phyloP scores from a whole-genome alignment of 768 basidiomycete genomes.

The Boletus coccyginus region DNA sequence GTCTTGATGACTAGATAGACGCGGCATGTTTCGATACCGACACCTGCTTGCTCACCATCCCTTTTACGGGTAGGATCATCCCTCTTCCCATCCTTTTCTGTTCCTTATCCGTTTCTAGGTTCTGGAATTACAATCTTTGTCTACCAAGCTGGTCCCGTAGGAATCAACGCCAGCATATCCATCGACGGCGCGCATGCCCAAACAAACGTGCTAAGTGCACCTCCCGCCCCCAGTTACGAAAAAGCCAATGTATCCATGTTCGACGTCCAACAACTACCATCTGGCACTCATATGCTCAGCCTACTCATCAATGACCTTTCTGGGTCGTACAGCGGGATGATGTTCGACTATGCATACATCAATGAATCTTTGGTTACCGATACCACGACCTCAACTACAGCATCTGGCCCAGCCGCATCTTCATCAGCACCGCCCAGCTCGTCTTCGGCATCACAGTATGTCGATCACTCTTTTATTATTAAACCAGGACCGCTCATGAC shows the following conservation, averaged over 20 bases:
- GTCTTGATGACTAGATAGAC: slow-evolving; percentile 10
- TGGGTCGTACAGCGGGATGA: slow-evolving; percentile 25
- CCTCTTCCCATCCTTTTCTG: not conserved
- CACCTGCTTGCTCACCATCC: slow-evolving; percentile 16
- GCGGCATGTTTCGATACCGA: slow-evolving; percentile 21
- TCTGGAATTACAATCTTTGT: slow-evolving; percentile 24
- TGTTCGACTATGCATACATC: slow-evolving; percentile 25
- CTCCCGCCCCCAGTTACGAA: slow-evolving; percentile 17
- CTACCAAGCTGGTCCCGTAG: slow-evolving; percentile 25
- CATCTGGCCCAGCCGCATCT: not conserved
- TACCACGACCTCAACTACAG: not conserved
- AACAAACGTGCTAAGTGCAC: slow-evolving; percentile 17
- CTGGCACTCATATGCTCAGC: slow-evolving; percentile 12
- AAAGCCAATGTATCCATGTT: slow-evolving; percentile 26
- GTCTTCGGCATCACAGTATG: slow-evolving; percentile 9
- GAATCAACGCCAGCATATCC: slow-evolving; percentile 22
- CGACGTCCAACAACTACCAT: slow-evolving; percentile 14
- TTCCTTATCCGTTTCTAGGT: slow-evolving; percentile 9
- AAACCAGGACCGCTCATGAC: not conserved
- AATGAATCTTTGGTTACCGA: slow-evolving; percentile 16
- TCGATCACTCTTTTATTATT: not conserved
- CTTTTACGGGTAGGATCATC: slow-evolving; percentile 21
- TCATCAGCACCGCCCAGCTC: not conserved
- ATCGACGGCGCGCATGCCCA: slow-evolving; percentile 9
- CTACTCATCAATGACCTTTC: slow-evolving; percentile 20